A percentile compares a stretch with the other conserved stretches of the same genome.
These are phyloP conservation scores for Elaeis guineensis DNA, from an alignment of 176 grass and related monocot species.

Conservation along the genomic window DNA sequence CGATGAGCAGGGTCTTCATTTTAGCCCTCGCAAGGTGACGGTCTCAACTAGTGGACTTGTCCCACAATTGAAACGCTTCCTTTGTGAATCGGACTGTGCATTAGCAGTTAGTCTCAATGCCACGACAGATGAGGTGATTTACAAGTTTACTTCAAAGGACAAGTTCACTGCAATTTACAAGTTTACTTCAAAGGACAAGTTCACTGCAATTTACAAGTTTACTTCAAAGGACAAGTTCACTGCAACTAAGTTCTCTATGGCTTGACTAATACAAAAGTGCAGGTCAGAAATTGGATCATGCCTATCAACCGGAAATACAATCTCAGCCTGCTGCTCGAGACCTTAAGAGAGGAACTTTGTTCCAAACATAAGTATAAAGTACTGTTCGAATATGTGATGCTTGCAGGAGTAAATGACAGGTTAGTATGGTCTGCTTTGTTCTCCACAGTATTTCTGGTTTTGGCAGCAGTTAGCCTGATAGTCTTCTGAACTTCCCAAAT, in stretches of 20 bases:
- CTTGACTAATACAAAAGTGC: slow-evolving; percentile 13
- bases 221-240: slow-evolving; percentile 4
- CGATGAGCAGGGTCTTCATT: slow-evolving; percentile 82
- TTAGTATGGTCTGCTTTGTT: slow-evolving; percentile 7
- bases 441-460: too few relatives aligned
- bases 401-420: slow-evolving; percentile 94
- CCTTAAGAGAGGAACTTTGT: slow-evolving; percentile 53
- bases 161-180: not conserved
- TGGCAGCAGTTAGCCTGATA: too few relatives aligned
- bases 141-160: not conserved
- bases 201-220: not conserved
- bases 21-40: slow-evolving; percentile 84
- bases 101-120: slow-evolving; percentile 92
- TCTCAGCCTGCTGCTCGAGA: slow-evolving; percentile 66
- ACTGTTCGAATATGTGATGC: slow-evolving; percentile 96
- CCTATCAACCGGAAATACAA: slow-evolving; percentile 92
- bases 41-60: slow-evolving; percentile 90
- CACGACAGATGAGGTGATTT: slow-evolving; percentile 83
- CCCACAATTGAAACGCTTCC: slow-evolving; percentile 79
- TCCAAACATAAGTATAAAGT: slow-evolving; percentile 55
- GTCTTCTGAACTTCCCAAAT: too few relatives aligned
- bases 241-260: too few relatives aligned
- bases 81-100: slow-evolving; percentile 63
- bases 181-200: too few relatives aligned
- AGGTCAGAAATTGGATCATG: slow-evolving; percentile 99